phyloP scores from a whole-genome alignment of 23 red algal genomes.

The Gracilariopsis chorda region DNA sequence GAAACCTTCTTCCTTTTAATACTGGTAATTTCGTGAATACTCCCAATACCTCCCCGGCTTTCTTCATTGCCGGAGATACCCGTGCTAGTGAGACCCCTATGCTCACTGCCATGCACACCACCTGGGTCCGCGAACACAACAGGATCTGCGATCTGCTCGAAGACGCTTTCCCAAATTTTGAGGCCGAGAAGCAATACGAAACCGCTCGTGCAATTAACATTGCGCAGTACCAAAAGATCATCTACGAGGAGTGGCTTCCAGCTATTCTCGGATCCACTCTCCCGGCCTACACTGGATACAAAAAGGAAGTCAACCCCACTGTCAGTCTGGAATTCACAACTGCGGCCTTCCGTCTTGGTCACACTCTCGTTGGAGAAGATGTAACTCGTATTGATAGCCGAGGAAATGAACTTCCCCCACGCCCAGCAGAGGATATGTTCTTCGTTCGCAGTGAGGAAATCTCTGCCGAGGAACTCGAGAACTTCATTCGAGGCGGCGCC shows the following conservation, averaged over 20 bases:
- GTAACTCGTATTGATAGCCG: background rate
- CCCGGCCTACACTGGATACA: constrained; percentile 14
- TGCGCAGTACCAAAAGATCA: constrained; percentile 46
- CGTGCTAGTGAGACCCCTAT: constrained; percentile 36
- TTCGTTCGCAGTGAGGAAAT: background rate
- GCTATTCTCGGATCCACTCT: constrained; percentile 1
- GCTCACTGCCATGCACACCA: constrained; percentile 33
- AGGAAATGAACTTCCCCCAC: background rate
- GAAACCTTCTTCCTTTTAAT: constrained; percentile 36
- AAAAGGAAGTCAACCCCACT: constrained; percentile 2
- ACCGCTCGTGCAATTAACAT: constrained; percentile 17
- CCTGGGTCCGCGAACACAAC: constrained; percentile 61
- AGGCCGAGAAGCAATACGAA: background rate
- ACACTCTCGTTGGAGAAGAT: constrained; percentile 50
- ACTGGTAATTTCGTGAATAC: background rate
- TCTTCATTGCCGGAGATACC: constrained; percentile 58
- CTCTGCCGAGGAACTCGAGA: background rate
- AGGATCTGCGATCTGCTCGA: constrained; percentile 14
- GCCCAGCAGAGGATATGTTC: background rate
- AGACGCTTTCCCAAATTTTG: background rate
- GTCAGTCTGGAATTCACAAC: constrained; percentile 45
- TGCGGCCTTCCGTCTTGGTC: constrained; percentile 51
- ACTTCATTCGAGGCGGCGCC: constrained; percentile 31
- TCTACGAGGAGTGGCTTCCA: constrained; percentile 40
- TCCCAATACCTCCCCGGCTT: background rate